Conservation (phyloP, 1,139 yeast species). For the Blastobotrys capitulatus region DNA sequence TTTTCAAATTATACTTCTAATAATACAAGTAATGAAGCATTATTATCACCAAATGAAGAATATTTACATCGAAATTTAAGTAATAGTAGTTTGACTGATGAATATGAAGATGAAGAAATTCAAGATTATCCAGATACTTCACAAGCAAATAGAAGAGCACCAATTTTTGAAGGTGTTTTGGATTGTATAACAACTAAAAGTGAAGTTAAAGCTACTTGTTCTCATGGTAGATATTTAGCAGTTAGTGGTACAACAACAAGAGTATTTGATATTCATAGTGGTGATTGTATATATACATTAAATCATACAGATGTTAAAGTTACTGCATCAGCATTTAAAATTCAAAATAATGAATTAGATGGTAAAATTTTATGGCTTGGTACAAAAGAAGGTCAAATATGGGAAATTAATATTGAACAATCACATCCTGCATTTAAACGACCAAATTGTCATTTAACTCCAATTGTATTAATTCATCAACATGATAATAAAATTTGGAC, state of each 20-base stretch:
- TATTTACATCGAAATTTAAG: not conserved
- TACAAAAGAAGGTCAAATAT: constrained; percentile 34
- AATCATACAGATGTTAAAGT: constrained; percentile 26
- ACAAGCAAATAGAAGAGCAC: constrained; percentile 33
- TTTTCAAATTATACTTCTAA: not conserved
- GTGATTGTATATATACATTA: constrained; percentile 26
- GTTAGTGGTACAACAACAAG: constrained; percentile 23
- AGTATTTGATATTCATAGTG: constrained; percentile 26
- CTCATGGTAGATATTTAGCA: constrained; percentile 26
- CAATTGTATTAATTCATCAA: constrained; percentile 27
- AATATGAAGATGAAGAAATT: not conserved
- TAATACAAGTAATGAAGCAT: not conserved
- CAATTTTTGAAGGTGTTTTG: constrained; percentile 28
- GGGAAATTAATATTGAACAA: constrained; percentile 28
- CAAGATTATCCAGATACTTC: constrained; percentile 32
- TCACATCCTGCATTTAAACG: constrained; percentile 23
- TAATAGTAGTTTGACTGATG: constrained; percentile 2
- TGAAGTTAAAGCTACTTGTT: constrained; percentile 26
- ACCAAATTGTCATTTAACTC: constrained; percentile 28
- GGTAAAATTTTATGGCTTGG: constrained; percentile 34
- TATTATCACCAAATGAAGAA: constrained; percentile 1
- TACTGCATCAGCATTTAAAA: constrained; percentile 22
- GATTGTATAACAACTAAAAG: constrained; percentile 26
- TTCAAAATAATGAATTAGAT: constrained; percentile 1
- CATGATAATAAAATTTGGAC: constrained; percentile 32